Conservation (phyloP, 768 basidiomycete genomes). For the Cantharellus anzutake region DNA sequence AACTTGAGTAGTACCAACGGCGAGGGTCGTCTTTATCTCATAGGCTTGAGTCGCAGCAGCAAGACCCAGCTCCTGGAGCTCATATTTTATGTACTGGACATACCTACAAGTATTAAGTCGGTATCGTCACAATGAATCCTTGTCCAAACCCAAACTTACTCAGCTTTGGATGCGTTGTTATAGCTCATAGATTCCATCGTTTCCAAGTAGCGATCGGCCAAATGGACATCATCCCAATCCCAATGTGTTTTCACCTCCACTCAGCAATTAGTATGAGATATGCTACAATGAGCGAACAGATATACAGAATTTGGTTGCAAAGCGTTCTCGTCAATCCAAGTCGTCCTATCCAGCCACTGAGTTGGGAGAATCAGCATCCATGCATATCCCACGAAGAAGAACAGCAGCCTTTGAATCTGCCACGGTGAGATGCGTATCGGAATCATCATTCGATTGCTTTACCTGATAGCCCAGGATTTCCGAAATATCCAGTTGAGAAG, state of each 20-base stretch:
- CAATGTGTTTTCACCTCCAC: slow-evolving; percentile 76
- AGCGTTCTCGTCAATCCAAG: slow-evolving; percentile 92
- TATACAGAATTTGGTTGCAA: slow-evolving; percentile 77
- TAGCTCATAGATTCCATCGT: slow-evolving; percentile 44
- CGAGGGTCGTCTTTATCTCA: slow-evolving; percentile 20
- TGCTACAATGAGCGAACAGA: slow-evolving; percentile 3
- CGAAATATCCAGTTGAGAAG: too few species aligned
- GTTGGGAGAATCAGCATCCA: slow-evolving; percentile 74
- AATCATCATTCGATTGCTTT: too few species aligned
- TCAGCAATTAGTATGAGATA: background rate
- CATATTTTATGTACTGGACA: slow-evolving; percentile 35
- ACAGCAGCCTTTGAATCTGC: slow-evolving; percentile 20
- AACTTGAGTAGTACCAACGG: background rate
- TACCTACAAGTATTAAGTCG: slow-evolving; percentile 27
- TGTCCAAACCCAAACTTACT: slow-evolving; percentile 32
- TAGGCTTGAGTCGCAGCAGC: slow-evolving; percentile 51
- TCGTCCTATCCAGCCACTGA: slow-evolving; percentile 38
- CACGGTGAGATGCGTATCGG: too few species aligned
- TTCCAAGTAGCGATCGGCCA: slow-evolving; percentile 63
- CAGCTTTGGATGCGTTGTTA: slow-evolving; percentile 41
- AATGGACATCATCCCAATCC: slow-evolving; percentile 79
- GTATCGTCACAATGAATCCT: background rate
- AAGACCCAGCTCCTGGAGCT: slow-evolving; percentile 63
- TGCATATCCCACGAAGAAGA: slow-evolving; percentile 49
- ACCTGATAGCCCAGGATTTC: too few species aligned